A percentile compares a stretch with the other conserved stretches of the same genome.
These are phyloP conservation scores for Cladosporium austrohemisphaericum DNA, from an alignment of 2,329 filamentous ascomycete species.

Conservation along the genomic window DNA sequence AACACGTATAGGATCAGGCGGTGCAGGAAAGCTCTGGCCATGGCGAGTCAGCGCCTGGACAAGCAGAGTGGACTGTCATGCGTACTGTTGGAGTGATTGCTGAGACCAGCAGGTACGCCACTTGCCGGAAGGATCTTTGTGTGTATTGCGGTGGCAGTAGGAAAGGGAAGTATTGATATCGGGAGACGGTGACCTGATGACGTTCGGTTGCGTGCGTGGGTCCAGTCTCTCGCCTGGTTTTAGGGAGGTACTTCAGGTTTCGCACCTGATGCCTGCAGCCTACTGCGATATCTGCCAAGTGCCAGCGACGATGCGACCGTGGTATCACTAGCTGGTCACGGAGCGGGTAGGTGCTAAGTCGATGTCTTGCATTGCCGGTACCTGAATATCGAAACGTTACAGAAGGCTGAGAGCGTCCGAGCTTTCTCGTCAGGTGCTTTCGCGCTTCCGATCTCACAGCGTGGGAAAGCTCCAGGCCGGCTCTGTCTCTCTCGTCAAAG, in stretches of 20 bases:
- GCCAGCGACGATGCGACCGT: too few species aligned
- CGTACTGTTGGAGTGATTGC: background rate
- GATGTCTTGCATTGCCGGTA: too few species aligned
- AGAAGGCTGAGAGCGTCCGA: background rate
- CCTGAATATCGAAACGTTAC: too few species aligned
- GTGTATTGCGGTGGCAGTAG: background rate
- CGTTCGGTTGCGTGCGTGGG: conserved; percentile 4
- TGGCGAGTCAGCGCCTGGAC: conserved; percentile 4
- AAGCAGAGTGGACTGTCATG: conserved; percentile 1
- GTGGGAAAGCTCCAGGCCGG: too few species aligned
- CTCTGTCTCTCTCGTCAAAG: background rate
- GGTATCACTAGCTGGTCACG: too few species aligned
- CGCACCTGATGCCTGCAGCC: too few species aligned
- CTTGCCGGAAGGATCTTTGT: background rate
- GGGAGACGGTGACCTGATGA: conserved; percentile 1
- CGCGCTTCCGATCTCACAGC: too few species aligned
- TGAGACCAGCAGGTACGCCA: background rate
- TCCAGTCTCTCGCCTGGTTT: background rate
- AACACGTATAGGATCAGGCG: conserved; percentile 9
- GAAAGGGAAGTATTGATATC: background rate
- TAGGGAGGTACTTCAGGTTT: background rate
- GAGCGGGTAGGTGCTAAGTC: too few species aligned
- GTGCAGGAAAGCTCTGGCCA: conserved; percentile 12
- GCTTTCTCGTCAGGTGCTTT: background rate
- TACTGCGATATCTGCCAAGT: too few species aligned